phyloP scores from a whole-genome alignment of 1,139 yeast species.

The Kurtzmaniella natalensis region DNA sequence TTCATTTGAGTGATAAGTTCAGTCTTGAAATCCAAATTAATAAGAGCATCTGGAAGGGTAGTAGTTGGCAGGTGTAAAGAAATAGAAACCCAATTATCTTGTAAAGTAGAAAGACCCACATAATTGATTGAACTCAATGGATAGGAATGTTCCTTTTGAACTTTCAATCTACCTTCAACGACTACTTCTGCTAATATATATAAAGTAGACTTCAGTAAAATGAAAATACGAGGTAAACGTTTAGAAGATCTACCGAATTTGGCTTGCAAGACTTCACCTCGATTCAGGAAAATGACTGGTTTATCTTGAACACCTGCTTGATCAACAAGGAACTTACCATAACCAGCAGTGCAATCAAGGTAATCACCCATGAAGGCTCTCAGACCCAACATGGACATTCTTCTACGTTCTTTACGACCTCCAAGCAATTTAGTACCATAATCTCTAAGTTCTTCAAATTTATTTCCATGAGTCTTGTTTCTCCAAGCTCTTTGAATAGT shows the following conservation, averaged over 20 bases:
- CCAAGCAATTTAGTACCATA: conserved; percentile 67
- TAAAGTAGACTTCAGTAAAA: conserved; percentile 59
- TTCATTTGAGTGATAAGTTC: conserved; percentile 79
- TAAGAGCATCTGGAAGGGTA: conserved; percentile 69
- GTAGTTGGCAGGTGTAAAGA: conserved; percentile 50
- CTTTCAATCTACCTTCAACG: conserved; percentile 67
- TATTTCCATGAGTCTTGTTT: conserved; percentile 73
- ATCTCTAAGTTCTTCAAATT: conserved; percentile 79
- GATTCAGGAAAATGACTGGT: conserved; percentile 65
- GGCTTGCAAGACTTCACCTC: conserved; percentile 76
- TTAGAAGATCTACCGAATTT: conserved; percentile 93
- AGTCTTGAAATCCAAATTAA: conserved; percentile 82
- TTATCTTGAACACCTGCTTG: conserved; percentile 67
- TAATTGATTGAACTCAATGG: conserved; percentile 58
- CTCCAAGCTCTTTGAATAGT: conserved; percentile 84
- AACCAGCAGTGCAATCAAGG: conserved; percentile 77
- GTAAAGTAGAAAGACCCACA: conserved; percentile 67
- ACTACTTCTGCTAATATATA: conserved; percentile 70
- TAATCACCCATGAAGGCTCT: conserved; percentile 96
- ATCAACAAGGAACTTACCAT: conserved; percentile 63
- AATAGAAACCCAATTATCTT: conserved; percentile 93
- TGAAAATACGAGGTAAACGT: conserved; percentile 66
- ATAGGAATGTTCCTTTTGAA: conserved; percentile 60
- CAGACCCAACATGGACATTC: conserved; percentile 82
- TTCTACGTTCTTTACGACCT: conserved; percentile 83